A percentile compares a stretch with the other conserved stretches of the same genome.
These are phyloP conservation scores for Torrubiella hemipterigena DNA, from an alignment of 2,329 filamentous ascomycete species.

Conservation along the genomic window DNA sequence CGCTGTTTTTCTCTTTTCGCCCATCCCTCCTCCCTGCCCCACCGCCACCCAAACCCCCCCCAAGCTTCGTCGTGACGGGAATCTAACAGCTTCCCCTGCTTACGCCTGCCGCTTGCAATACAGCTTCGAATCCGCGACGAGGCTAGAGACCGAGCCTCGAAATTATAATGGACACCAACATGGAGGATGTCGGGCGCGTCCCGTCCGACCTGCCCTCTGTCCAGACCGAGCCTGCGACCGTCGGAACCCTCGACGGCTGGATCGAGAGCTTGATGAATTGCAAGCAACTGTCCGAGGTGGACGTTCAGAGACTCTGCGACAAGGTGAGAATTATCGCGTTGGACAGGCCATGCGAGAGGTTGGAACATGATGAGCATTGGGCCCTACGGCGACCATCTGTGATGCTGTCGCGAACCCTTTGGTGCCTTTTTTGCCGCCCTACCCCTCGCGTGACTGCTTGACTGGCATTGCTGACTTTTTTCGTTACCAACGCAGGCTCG, in stretches of 20 bases:
- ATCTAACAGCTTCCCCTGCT: slow-evolving; percentile 4
- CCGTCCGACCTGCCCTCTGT: slow-evolving; percentile 66
- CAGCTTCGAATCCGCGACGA: slow-evolving; percentile 1
- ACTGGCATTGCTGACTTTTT: slow-evolving; percentile 3
- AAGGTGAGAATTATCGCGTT: slow-evolving; percentile 62
- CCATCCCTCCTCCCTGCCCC: slow-evolving; percentile 3
- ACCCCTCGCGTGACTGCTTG: slow-evolving; percentile 18
- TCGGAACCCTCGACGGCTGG: slow-evolving; percentile 92
- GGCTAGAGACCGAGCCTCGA: slow-evolving; percentile 7
- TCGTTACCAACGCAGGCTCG: slow-evolving; percentile 50
- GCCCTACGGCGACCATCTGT: slow-evolving; percentile 7
- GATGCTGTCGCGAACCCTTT: slow-evolving; percentile 6
- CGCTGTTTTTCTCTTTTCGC: background rate
- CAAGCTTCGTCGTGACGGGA: too few species aligned
- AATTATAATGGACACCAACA: slow-evolving; percentile 79
- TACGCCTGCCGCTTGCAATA: slow-evolving; percentile 5
- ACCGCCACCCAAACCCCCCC: slow-evolving; percentile 6
- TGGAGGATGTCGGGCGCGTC: slow-evolving; percentile 92
- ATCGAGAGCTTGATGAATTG: slow-evolving; percentile 97
- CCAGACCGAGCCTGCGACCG: slow-evolving; percentile 69
- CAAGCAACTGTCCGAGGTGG: slow-evolving; percentile 91
- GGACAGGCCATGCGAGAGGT: too few species aligned
- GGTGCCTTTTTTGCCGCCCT: slow-evolving; percentile 5
- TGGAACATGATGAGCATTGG: too few species aligned
- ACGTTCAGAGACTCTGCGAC: slow-evolving; percentile 94